These are phyloP conservation scores for Oryza glumipatula DNA, from an alignment of 176 grass and related monocot species.

Conservation along the genomic window DNA sequence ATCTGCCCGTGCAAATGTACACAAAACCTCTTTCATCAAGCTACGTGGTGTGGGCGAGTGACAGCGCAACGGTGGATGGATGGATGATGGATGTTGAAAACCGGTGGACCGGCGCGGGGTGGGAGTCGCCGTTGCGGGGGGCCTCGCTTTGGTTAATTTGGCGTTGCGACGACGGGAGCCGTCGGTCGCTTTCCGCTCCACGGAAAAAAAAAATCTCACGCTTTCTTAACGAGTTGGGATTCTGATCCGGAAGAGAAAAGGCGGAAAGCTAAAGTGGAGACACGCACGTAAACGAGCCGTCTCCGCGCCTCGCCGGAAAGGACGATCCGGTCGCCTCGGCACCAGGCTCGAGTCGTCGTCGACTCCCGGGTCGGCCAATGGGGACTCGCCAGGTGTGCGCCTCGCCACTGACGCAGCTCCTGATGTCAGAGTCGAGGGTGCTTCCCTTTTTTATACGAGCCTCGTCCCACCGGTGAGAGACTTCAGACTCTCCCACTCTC, in stretches of 20 bases:
- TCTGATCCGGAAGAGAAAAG: conserved; percentile 39
- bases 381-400: conserved; percentile 33
- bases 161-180: background rate
- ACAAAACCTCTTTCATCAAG: background rate
- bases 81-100: conserved; percentile 24
- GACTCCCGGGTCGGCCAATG: background rate
- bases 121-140: conserved; percentile 21
- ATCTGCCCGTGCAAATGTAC: background rate
- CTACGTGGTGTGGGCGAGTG: no score
- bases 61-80: no score
- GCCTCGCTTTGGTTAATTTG: background rate
- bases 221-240: conserved; percentile 36
- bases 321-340: conserved; percentile 33
- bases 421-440: conserved; percentile 59
- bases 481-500: conserved; percentile 51
- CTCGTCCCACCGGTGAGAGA: conserved; percentile 48
- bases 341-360: conserved; percentile 14
- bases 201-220: background rate
- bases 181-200: background rate
- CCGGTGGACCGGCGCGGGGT: conserved; percentile 1
- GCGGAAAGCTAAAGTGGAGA: background rate
- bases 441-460: conserved; percentile 47
- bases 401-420: conserved; percentile 65
- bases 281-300: conserved; percentile 44
- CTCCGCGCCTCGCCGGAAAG: conserved; percentile 33